phyloP scores from a whole-genome alignment of 1,284 basidiomycete species.

The Ganoderma sinense region DNA sequence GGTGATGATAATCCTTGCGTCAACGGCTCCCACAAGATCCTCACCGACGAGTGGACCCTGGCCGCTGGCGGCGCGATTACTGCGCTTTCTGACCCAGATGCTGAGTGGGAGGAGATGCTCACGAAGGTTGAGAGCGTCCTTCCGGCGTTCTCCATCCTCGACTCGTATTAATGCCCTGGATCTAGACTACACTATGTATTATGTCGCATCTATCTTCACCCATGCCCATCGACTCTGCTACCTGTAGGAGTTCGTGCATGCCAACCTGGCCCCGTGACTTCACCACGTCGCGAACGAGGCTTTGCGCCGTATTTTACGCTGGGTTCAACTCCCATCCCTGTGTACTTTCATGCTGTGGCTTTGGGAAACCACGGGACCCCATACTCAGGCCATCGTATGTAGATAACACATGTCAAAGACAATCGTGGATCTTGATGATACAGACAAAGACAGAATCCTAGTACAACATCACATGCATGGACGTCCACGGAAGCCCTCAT shows the following conservation, averaged over 20 bases:
- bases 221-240: neutral
- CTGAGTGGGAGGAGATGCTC: constrained; percentile 95
- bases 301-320: constrained; percentile 21
- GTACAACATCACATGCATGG: neutral
- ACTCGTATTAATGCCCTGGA: constrained; percentile 4
- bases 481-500: neutral
- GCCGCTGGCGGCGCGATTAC: constrained; percentile 98
- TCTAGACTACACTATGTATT: neutral
- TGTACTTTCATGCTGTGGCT: constrained; percentile 20
- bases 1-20: neutral
- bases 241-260: neutral
- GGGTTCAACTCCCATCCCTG: constrained; percentile 29
- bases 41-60: constrained; percentile 70
- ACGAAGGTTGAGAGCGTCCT: constrained; percentile 83
- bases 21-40: neutral
- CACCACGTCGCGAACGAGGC: constrained; percentile 20
- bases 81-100: constrained; percentile 85
- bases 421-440: neutral
- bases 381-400: neutral
- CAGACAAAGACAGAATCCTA: neutral
- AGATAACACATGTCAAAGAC: neutral
- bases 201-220: neutral
- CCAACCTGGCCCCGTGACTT: constrained; percentile 13
- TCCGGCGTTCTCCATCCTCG: constrained; percentile 54
- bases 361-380: neutral